Percentiles rank a stretch among this genome's conserved stretches.
phyloP scores from a whole-genome alignment of 2,329 filamentous ascomycete genomes.

The Hypoxylon sp. region DNA sequence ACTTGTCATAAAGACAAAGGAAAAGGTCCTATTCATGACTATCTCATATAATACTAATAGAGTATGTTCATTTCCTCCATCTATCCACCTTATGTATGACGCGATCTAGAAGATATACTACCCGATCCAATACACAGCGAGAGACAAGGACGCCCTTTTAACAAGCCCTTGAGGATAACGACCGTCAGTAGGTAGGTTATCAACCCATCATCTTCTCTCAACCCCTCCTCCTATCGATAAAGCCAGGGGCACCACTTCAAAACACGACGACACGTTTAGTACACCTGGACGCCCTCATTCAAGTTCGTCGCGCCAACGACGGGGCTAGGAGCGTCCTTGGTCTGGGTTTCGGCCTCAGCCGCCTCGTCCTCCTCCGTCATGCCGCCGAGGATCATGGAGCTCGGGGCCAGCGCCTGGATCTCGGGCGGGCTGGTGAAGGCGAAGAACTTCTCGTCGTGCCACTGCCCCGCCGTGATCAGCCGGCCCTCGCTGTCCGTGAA shows the following conservation, averaged over 20 bases:
- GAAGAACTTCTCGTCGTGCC: slow-evolving; percentile 70
- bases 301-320: slow-evolving; percentile 39
- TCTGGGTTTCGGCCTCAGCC: slow-evolving; percentile 27
- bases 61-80: slow-evolving; percentile 26
- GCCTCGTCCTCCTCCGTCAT: slow-evolving; percentile 62
- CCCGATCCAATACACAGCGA: slow-evolving; percentile 24
- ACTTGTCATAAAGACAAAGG: slow-evolving; percentile 35
- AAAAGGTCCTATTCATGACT: slow-evolving; percentile 39
- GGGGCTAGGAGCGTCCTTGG: slow-evolving; percentile 45
- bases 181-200: slow-evolving; percentile 32
- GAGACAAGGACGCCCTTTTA: slow-evolving; percentile 31
- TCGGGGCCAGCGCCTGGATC: slow-evolving; percentile 64
- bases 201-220: slow-evolving; percentile 19
- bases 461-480: slow-evolving; percentile 67
- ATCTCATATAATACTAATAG: slow-evolving; percentile 28
- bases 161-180: slow-evolving; percentile 33
- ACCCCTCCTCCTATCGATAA: not conserved
- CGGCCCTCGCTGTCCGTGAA: slow-evolving; percentile 70
- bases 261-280: slow-evolving; percentile 32
- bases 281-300: slow-evolving; percentile 48
- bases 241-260: not conserved
- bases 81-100: slow-evolving; percentile 37
- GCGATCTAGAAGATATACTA: slow-evolving; percentile 37
- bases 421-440: slow-evolving; percentile 62
- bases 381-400: slow-evolving; percentile 65